Evolutionary conservation across 73 alveolate species (phyloP).

Genomic region (Stentor coeruleus): DNA sequence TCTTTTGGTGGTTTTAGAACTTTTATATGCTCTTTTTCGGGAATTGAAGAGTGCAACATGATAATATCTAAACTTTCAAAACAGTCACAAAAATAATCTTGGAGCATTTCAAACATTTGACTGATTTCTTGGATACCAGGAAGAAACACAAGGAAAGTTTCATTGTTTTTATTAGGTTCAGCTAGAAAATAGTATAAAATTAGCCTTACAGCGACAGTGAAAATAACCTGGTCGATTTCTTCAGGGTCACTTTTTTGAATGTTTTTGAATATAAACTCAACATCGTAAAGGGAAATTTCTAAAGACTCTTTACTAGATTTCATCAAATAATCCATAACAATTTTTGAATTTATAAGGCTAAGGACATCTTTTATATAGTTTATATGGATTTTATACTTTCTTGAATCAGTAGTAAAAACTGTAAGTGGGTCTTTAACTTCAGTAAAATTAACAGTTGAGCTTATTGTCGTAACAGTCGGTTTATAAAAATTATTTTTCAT

Average conservation of each 20-base stretch:
- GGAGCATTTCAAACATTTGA: background rate
- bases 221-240: slow-evolving; percentile 10
- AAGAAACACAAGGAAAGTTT: slow-evolving; percentile 67
- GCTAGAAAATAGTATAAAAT: background rate
- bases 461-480: too few species aligned
- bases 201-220: background rate
- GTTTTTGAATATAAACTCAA: background rate
- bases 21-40: slow-evolving; percentile 11
- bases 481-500: too few species aligned
- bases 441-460: background rate
- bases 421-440: background rate
- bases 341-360: background rate
- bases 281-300: background rate
- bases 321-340: background rate
- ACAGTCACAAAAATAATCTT: background rate
- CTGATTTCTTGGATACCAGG: slow-evolving; percentile 83
- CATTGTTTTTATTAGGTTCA: slow-evolving; percentile 26
- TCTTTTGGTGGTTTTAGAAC: slow-evolving; percentile 18
- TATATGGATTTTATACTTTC: background rate
- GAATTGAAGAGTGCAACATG: slow-evolving; percentile 20
- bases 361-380: background rate
- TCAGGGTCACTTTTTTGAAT: background rate
- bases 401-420: background rate
- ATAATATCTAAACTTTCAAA: background rate
- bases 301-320: background rate